phyloP scores from a whole-genome alignment of 345 rosid genomes.

The Capsella bursapastoris region DNA sequence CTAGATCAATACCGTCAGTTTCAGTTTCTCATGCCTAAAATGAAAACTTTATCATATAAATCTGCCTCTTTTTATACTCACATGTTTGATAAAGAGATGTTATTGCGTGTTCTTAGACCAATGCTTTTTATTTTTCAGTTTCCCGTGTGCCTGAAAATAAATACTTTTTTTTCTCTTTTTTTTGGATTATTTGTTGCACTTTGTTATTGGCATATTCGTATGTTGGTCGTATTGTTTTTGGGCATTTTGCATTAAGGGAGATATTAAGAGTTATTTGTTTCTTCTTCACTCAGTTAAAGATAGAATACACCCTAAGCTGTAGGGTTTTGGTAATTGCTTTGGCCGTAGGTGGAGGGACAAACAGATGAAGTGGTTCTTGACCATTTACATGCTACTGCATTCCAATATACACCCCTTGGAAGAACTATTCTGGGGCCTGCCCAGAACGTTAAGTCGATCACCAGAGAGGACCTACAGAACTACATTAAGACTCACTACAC shows the following conservation, averaged over 20 bases:
- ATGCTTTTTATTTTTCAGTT: background rate
- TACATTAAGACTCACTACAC: slow-evolving; percentile 94
- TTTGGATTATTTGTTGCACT: too few relatives aligned
- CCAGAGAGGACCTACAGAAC: slow-evolving; percentile 73
- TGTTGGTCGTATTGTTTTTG: background rate
- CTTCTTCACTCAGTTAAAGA: background rate
- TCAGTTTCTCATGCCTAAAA: background rate
- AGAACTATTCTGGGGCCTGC: slow-evolving; percentile 96
- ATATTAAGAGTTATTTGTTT: background rate
- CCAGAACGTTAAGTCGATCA: slow-evolving; percentile 76
- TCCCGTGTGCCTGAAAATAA: background rate
- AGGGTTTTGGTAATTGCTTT: background rate
- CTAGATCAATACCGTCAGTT: background rate
- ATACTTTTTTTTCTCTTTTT: background rate
- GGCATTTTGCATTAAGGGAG: background rate
- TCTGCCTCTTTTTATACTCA: background rate
- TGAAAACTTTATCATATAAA: slow-evolving; percentile 2
- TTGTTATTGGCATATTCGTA: background rate
- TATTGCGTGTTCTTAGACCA: background rate
- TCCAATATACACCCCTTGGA: slow-evolving; percentile 90
- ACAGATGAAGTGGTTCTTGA: slow-evolving; percentile 95
- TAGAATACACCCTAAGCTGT: background rate
- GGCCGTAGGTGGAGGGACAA: slow-evolving; percentile 77
- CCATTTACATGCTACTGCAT: slow-evolving; percentile 97
- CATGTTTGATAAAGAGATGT: background rate